Evolutionary conservation across 306 rosid genomes (phyloP), one percentile per base, ranked within the genome.

Genomic region (Trifolium fragiferum): DNA sequence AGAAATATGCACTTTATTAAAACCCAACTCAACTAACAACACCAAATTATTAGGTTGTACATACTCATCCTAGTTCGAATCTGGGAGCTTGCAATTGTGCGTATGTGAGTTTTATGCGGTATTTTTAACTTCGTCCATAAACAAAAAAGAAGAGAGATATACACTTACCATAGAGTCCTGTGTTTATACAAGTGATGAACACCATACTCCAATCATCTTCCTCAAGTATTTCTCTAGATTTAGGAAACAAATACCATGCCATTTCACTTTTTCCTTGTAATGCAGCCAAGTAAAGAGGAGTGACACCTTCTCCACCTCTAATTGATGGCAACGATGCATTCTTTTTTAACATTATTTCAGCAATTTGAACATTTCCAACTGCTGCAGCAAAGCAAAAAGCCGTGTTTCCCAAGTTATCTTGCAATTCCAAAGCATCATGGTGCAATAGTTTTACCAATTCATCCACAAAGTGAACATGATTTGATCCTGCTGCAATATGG

Each of bases 341-440:
- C 8, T 32, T 35, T 1, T 3, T 16, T 16, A 18, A 1, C 87
- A 84, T 62, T 27, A 81, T 70, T 72, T 77, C 58, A 40, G 80
- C 80, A 40, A 84, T 63, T 5, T 7, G 20, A 27, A 74, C 73
- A 35, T 80, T 80, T 14, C 87, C 84, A 7, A 50, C 75, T 0
- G 80, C 82, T 0, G 84, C 82, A 19, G 87, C 82, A 13, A 77
- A 80, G 21, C 84, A 84, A 53, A 84, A 77, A 13, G 87, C 82
- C 0, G 87, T 84, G 75, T 80, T 84, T 1, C 53, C 72, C 12
- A 54, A 53, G 0, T 0, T 0, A 2, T 84, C 87, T 40, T 77
- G 75, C 62, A 80, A 6, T 10, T 73, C 84, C 60, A 84, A 64
- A n/a, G n/a, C n/a, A n/a, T n/a, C n/a, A 4, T 0, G 23, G 1